Evolutionary conservation across 805 yeast genomes (phyloP).

Genomic region (Wickerhamiella azyma): DNA sequence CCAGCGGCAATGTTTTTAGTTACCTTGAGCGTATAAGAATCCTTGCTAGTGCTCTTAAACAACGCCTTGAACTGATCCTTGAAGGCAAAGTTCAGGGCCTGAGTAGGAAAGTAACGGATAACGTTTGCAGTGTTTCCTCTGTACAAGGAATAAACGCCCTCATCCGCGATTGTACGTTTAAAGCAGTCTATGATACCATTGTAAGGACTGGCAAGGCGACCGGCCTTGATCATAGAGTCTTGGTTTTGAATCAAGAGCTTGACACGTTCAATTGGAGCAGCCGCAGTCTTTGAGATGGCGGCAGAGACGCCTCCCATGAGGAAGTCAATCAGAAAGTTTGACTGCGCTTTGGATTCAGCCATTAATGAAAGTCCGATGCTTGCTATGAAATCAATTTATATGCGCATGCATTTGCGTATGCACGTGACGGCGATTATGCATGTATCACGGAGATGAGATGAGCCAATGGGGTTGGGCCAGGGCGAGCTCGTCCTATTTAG

Average conservation of each 20-base stretch:
- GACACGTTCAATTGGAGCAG: constrained; percentile 91
- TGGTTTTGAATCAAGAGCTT: constrained; percentile 88
- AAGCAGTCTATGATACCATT: constrained; percentile 81
- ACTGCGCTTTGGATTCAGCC: constrained; percentile 10
- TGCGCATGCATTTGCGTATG: not conserved
- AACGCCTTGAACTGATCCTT: constrained; percentile 85
- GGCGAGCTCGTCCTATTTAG: not conserved
- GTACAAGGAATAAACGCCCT: constrained; percentile 86
- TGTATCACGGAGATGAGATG: no score
- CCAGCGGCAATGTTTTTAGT: constrained; percentile 95
- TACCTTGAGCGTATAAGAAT: constrained; percentile 73
- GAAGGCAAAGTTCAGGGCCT: constrained; percentile 93
- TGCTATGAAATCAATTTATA: not conserved
- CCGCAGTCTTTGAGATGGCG: constrained; percentile 90
- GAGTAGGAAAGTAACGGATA: constrained; percentile 95
- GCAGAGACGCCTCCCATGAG: constrained; percentile 97
- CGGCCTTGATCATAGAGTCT: constrained; percentile 92
- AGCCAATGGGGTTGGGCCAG: no score
- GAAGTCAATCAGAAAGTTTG: constrained; percentile 39
- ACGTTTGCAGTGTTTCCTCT: constrained; percentile 98
- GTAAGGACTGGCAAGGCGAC: constrained; percentile 73
- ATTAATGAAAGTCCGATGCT: not conserved
- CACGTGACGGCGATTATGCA: not conserved
- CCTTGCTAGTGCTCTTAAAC: constrained; percentile 87
- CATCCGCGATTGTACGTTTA: constrained; percentile 79